Evolutionary conservation across 768 basidiomycete species (phyloP).

Genomic region (Hemileccinum impolitum): DNA sequence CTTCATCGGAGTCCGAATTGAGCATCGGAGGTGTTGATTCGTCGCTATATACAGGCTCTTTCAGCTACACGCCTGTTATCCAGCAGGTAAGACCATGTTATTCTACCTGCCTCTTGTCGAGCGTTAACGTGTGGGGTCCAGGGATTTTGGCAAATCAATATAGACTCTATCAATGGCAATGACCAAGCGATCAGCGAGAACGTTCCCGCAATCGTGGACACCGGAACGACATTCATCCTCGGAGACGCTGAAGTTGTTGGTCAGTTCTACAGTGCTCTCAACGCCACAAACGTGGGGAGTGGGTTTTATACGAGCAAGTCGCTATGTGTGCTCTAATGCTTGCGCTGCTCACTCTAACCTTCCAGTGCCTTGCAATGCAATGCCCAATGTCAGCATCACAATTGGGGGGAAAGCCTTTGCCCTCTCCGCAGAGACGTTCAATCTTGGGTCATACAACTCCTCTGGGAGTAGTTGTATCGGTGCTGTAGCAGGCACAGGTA

Average conservation of each 20-base stretch:
- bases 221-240: conserved; percentile 44
- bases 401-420: conserved; percentile 33
- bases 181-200: conserved; percentile 5
- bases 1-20: conserved; percentile 34
- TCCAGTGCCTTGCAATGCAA: conserved; percentile 24
- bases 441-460: conserved; percentile 31
- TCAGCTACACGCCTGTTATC: conserved; percentile 37
- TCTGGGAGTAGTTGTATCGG: conserved; percentile 17
- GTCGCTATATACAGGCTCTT: conserved; percentile 34
- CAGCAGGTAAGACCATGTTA: conserved; percentile 20
- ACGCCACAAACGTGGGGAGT: conserved; percentile 26
- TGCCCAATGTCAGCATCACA: conserved; percentile 31
- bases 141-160: conserved; percentile 24
- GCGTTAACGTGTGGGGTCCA: conserved; percentile 2
- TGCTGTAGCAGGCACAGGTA: conserved; percentile 10
- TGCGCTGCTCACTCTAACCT: neutral
- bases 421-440: conserved; percentile 32
- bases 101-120: neutral
- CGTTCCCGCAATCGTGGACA: conserved; percentile 42
- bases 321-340: neutral
- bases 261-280: conserved; percentile 30
- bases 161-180: conserved; percentile 23
- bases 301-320: conserved; percentile 37
- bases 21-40: conserved; percentile 41
- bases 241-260: conserved; percentile 37